Evolutionary conservation across 148 eudicot genomes (phyloP).

Genomic region (Rhododendron ovatum): DNA sequence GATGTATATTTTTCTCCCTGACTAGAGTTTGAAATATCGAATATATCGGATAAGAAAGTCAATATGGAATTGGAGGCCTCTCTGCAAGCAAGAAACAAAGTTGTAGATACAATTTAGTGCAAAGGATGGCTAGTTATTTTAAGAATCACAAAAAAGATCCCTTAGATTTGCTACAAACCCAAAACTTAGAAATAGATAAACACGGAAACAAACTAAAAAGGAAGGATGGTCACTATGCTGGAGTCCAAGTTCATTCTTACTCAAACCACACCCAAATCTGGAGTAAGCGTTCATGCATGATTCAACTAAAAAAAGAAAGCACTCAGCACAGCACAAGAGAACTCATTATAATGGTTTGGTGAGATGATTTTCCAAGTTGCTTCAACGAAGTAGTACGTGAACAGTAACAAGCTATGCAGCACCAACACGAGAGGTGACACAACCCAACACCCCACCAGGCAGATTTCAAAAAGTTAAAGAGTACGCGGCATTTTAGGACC

Average conservation of each 20-base stretch:
- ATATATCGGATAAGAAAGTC: slow-evolving; percentile 81
- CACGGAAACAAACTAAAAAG: background rate
- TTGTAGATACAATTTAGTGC: background rate
- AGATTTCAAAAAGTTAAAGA: background rate
- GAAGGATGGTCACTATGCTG: background rate
- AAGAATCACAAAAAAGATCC: background rate
- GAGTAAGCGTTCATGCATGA: background rate
- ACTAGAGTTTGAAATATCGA: slow-evolving; percentile 69
- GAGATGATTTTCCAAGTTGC: background rate
- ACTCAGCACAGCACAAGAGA: background rate
- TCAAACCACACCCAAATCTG: background rate
- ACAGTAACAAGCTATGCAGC: background rate
- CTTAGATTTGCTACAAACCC: background rate
- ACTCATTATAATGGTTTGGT: background rate
- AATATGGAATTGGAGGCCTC: slow-evolving; percentile 98
- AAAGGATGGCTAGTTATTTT: background rate
- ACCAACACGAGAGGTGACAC: background rate
- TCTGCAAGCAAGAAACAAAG: slow-evolving; percentile 45
- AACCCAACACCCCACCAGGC: background rate
- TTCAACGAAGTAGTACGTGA: background rate
- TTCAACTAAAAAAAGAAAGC: background rate
- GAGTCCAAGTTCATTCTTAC: background rate
- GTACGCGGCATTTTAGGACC: background rate
- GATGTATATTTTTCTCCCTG: slow-evolving; percentile 50
- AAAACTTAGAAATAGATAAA: background rate